Evolutionary conservation across 768 basidiomycete species (phyloP).

Genomic region (Collybiopsis confluens): DNA sequence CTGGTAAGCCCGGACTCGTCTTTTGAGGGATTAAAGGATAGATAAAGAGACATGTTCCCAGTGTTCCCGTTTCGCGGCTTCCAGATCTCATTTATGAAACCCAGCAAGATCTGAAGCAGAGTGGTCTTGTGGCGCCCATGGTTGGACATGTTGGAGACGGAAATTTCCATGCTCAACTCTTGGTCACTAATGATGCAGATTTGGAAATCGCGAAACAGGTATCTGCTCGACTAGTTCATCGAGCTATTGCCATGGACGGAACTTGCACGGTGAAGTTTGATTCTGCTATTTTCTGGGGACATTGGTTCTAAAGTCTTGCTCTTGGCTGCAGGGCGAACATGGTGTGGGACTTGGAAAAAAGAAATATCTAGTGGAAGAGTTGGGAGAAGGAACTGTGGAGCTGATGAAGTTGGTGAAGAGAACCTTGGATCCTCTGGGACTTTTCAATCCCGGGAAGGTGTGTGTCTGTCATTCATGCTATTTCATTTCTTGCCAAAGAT

Average conservation of each 20-base stretch:
- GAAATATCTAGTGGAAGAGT: conserved; percentile 71
- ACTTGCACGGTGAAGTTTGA: conserved; percentile 43
- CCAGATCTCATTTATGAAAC: conserved; percentile 66
- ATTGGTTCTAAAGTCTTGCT: not conserved
- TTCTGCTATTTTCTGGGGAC: not conserved
- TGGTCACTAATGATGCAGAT: conserved; percentile 59
- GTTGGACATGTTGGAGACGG: conserved; percentile 79
- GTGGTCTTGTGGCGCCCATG: conserved; percentile 59
- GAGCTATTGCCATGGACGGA: conserved; percentile 68
- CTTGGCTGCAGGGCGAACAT: conserved; percentile 56
- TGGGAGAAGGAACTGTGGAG: conserved; percentile 77
- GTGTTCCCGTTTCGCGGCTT: conserved; percentile 61
- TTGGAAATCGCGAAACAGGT: conserved; percentile 32
- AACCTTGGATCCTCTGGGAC: conserved; percentile 65
- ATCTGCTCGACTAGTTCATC: conserved; percentile 59
- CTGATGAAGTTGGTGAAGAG: conserved; percentile 82
- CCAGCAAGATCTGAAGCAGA: conserved; percentile 57
- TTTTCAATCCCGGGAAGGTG: conserved; percentile 87
- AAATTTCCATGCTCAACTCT: conserved; percentile 43
- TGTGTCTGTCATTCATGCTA: not conserved
- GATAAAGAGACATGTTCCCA: conserved; percentile 12
- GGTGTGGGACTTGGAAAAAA: conserved; percentile 86
- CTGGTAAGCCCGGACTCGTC: conserved; percentile 39
- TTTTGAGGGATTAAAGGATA: not conserved
- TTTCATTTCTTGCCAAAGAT: not conserved